Conservation (phyloP, 176 grass and related monocot species). For the Panicum miliaceum region DNA sequence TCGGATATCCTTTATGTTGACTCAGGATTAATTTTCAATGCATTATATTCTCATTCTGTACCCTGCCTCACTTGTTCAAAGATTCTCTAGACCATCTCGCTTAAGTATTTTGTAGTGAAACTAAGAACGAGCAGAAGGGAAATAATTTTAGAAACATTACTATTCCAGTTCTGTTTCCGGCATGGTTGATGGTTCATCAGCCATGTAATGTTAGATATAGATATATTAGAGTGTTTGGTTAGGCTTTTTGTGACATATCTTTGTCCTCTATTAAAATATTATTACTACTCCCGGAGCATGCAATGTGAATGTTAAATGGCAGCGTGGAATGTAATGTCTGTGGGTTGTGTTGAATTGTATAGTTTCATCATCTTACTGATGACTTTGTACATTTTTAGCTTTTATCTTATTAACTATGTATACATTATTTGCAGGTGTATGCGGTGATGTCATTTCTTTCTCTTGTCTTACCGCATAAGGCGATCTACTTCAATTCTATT, state of each 20-base stretch:
- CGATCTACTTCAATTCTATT: conserved; percentile 89
- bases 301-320: background rate
- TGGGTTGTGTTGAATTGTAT: background rate
- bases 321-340: background rate
- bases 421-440: conserved; percentile 66
- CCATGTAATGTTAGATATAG: background rate
- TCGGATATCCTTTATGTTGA: background rate
- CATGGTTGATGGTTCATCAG: background rate
- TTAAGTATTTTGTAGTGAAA: background rate
- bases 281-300: background rate
- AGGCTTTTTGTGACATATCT: background rate
- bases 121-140: background rate
- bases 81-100: background rate
- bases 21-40: background rate
- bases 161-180: background rate
- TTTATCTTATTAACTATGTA: conserved; percentile 11
- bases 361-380: background rate
- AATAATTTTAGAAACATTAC: background rate
- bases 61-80: background rate
- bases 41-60: background rate
- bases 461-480: conserved; percentile 54
- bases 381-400: background rate
- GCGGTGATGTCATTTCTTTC: conserved; percentile 92
- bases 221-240: background rate
- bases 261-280: conserved; percentile 3